Conservation (phyloP, 1,139 yeast species). For the Suhomyces kunorum region DNA sequence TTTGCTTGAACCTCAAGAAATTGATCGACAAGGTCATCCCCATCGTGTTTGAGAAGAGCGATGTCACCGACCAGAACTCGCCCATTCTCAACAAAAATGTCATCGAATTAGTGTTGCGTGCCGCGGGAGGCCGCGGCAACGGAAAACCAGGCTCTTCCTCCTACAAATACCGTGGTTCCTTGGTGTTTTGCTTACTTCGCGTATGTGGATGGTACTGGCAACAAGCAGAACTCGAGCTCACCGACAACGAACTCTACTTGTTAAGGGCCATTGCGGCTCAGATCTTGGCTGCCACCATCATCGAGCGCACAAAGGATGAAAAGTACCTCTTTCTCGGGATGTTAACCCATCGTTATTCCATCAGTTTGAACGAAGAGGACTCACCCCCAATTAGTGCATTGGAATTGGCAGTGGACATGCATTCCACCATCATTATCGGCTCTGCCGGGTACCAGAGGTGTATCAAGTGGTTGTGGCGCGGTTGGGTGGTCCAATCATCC, state of each 20-base stretch:
- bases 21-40: slow-evolving; percentile 74
- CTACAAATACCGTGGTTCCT: slow-evolving; percentile 62
- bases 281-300: slow-evolving; percentile 64
- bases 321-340: slow-evolving; percentile 73
- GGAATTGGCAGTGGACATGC: slow-evolving; percentile 86
- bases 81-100: slow-evolving; percentile 63
- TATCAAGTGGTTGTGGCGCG: slow-evolving; percentile 88
- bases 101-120: slow-evolving; percentile 58
- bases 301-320: slow-evolving; percentile 59
- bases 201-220: slow-evolving; percentile 80
- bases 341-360: slow-evolving; percentile 74
- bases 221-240: slow-evolving; percentile 59
- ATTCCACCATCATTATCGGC: slow-evolving; percentile 73
- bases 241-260: slow-evolving; percentile 63
- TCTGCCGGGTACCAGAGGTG: slow-evolving; percentile 84
- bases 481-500: slow-evolving; percentile 85
- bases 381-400: slow-evolving; percentile 67
- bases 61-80: slow-evolving; percentile 59
- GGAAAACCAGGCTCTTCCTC: slow-evolving; percentile 59
- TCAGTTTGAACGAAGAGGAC: slow-evolving; percentile 64
- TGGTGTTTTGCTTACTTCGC: slow-evolving; percentile 68
- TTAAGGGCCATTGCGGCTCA: slow-evolving; percentile 72
- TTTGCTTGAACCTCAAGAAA: slow-evolving; percentile 71
- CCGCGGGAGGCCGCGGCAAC: slow-evolving; percentile 80
- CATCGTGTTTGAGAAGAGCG: slow-evolving; percentile 52